These are phyloP conservation scores for Dictyostelium citrinum DNA, from an alignment of 78 protist species.

Conservation along the genomic window DNA sequence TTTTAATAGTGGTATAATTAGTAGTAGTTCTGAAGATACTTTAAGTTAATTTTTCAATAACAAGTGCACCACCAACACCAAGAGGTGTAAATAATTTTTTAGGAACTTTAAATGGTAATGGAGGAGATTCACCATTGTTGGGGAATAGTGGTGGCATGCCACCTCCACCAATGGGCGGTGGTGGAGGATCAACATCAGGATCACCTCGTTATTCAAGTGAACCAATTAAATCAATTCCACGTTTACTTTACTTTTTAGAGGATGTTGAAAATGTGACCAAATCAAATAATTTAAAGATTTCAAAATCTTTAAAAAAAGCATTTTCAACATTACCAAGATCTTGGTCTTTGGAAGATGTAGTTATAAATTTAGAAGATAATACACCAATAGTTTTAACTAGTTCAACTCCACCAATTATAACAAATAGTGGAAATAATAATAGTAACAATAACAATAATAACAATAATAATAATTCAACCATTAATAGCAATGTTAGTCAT, in stretches of 20 bases:
- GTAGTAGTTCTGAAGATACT: background rate
- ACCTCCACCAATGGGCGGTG: background rate
- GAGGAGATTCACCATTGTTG: background rate
- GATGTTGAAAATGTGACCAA: slow-evolving; percentile 45
- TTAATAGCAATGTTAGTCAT: background rate
- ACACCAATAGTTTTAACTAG: background rate
- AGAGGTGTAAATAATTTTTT: background rate
- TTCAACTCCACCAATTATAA: background rate
- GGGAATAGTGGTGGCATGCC: background rate
- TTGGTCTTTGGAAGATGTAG: slow-evolving; percentile 33
- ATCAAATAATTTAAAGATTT: slow-evolving; percentile 46
- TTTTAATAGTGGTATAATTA: background rate
- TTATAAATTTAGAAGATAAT: background rate
- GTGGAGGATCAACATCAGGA: background rate
- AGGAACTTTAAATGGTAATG: background rate
- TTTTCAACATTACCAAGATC: slow-evolving; percentile 55
- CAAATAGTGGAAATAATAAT: background rate
- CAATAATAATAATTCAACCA: background rate
- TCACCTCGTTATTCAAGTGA: slow-evolving; percentile 9
- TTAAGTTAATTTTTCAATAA: slow-evolving; percentile 1
- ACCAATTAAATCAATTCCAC: slow-evolving; percentile 58
- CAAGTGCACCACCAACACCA: slow-evolving; percentile 24
- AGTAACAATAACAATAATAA: background rate
- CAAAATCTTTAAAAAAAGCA: slow-evolving; percentile 55
- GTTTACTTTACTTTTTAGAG: slow-evolving; percentile 56